A percentile compares a stretch with the other conserved stretches of the same genome.
phyloP scores from a whole-genome alignment of 208 protist genomes.

The Trichomonas tenax region DNA sequence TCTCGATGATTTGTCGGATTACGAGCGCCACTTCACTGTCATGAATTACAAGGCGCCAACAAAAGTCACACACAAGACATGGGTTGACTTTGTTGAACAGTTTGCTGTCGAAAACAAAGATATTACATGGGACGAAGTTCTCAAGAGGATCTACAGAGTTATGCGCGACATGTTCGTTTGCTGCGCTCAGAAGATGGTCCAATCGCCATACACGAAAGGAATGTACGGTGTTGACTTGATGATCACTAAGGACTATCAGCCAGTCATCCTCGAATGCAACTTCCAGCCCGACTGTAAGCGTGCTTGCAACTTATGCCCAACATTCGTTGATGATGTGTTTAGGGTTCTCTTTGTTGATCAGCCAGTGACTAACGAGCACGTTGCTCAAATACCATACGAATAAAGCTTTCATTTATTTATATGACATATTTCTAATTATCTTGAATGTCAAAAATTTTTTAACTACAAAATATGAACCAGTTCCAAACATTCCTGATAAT shows the following conservation, averaged over 20 bases:
- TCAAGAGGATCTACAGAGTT: neutral
- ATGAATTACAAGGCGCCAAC: neutral
- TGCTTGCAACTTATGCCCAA: neutral
- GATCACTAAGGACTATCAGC: neutral
- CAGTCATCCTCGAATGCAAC: neutral
- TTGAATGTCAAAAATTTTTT: too few relatives aligned
- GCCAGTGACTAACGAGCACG: slow-evolving; percentile 2
- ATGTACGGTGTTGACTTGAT: slow-evolving; percentile 10
- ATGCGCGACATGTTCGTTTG: neutral
- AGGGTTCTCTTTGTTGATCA: neutral
- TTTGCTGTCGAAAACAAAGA: neutral
- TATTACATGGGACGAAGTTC: neutral
- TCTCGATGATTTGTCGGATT: neutral
- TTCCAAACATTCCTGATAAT: too few relatives aligned
- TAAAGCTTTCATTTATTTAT: too few relatives aligned
- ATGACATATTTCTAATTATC: too few relatives aligned
- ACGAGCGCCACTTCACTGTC: neutral
- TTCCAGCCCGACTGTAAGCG: slow-evolving; percentile 3
- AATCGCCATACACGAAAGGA: neutral
- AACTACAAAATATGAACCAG: too few relatives aligned
- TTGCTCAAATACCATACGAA: neutral
- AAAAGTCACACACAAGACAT: slow-evolving; percentile 10
- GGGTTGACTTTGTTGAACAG: neutral
- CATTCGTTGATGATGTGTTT: slow-evolving; percentile 9
- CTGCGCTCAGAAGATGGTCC: neutral